Base-by-base conservation (phyloP, 306 rosid species). In the Citrullus amarus region DNA sequence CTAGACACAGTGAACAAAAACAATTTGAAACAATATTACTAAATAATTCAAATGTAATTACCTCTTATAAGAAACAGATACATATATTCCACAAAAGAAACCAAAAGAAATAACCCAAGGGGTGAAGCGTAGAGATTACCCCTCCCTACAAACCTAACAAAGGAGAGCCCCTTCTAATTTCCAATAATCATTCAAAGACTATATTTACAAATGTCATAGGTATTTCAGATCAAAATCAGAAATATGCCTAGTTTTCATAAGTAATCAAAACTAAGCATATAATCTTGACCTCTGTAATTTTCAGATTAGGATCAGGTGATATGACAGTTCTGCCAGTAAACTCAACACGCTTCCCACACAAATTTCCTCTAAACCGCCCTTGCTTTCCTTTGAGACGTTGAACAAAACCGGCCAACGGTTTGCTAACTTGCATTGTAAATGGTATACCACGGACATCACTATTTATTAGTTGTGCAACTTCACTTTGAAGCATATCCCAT, bases 311-410 rank as follows among this genome's bases (percentile, higher is more conserved):
- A 79, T 94, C 97, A 0, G 98, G 98, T n/a, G 97, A 94, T 79
- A 94, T 94, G 73, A 94, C 98, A 59, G 97, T 94, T 86, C 98
- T 86, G 58, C 97, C 98, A 72, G 97, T 94, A 79, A 41, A 94
- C 81, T 92, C 97, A 79, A 87, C 97, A 87, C 98, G 97, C 80
- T 94, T 94, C 79, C 98, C 98, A 44, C 89, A 92, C 73, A 94
- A 88, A 82, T 94, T 92, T 80, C 96, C 94, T 79, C 98, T 96
- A 80, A 94, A 89, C 41, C 97, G 93, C 9, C 98, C 98, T 69
- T 91, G 96, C 84, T 94, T 94, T 79, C 98, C 98, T 77, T 94
- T 92, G 57, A 92, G 91, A 70, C 97, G 98, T 84, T 94, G 98
- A 78, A 94, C 83, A 79, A 94, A 88, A 78, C 98, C 98, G 54